These are phyloP conservation scores for Podospora anserina DNA, from an alignment of 495 filamentous ascomycete genomes.

Conservation along the genomic window DNA sequence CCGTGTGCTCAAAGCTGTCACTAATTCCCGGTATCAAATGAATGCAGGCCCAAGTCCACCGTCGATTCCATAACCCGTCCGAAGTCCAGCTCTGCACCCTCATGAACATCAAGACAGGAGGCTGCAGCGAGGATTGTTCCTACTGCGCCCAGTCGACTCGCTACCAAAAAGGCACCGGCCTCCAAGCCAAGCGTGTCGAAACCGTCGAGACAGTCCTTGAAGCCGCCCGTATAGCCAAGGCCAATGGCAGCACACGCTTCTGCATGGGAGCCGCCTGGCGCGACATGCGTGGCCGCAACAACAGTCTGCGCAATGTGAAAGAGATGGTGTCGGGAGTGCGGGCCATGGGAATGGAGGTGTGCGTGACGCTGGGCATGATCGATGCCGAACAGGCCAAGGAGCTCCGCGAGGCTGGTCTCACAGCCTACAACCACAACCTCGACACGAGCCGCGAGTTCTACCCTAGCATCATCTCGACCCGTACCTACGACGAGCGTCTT, in stretches of 20 bases:
- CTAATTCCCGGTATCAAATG: not conserved
- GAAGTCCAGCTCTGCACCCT: conserved; percentile 85
- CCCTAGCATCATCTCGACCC: conserved; percentile 73
- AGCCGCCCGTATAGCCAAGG: conserved; percentile 70
- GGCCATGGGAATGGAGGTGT: conserved; percentile 78
- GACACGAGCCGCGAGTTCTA: conserved; percentile 86
- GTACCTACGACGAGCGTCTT: conserved; percentile 79
- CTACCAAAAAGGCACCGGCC: conserved; percentile 73
- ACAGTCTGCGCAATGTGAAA: conserved; percentile 70
- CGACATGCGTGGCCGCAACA: conserved; percentile 86
- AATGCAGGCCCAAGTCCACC: conserved; percentile 64
- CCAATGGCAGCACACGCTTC: conserved; percentile 78
- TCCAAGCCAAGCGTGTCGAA: conserved; percentile 72
- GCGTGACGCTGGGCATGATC: conserved; percentile 88
- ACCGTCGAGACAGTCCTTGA: conserved; percentile 72
- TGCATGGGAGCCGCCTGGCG: conserved; percentile 92
- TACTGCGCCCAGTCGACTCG: conserved; percentile 86
- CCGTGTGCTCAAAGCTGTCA: no score
- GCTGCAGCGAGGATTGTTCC: conserved; percentile 81
- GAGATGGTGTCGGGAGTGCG: conserved; percentile 76
- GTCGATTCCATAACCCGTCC: conserved; percentile 74
- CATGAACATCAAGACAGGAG: conserved; percentile 94
- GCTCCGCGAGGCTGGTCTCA: conserved; percentile 75
- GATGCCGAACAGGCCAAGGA: conserved; percentile 71
- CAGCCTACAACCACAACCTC: conserved; percentile 87